Conservation (phyloP, 2,329 filamentous ascomycete species). For the Claviceps pazoutovae region DNA sequence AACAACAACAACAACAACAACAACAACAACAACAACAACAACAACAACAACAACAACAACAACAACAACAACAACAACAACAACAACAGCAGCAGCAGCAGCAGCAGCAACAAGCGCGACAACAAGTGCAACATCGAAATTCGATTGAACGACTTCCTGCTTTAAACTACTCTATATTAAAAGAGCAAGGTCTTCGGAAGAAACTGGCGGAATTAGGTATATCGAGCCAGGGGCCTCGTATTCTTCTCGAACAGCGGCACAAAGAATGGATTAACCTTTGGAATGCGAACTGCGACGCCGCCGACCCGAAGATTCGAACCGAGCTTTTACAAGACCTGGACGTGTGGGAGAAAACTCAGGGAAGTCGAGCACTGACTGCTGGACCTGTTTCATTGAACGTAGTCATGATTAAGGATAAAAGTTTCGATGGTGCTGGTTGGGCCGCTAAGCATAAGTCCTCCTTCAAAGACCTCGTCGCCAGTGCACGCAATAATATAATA, state of each 20-base stretch:
- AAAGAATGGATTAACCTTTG: constrained; percentile 90
- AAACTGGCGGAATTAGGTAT: constrained; percentile 75
- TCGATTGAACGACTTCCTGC: constrained; percentile 54
- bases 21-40: too few species aligned
- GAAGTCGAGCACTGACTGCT: constrained; percentile 38
- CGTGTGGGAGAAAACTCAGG: constrained; percentile 74
- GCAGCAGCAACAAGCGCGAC: not conserved
- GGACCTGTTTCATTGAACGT: constrained; percentile 24
- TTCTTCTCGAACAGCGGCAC: constrained; percentile 64
- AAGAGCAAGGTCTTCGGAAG: constrained; percentile 60
- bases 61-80: too few species aligned
- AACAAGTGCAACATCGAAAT: constrained; percentile 8
- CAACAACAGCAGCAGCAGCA: not conserved
- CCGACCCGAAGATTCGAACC: constrained; percentile 51
- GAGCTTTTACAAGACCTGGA: constrained; percentile 70
- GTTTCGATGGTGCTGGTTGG: constrained; percentile 74
- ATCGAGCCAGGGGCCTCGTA: constrained; percentile 51
- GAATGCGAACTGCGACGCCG: constrained; percentile 93
- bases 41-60: too few species aligned
- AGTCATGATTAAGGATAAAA: constrained; percentile 60
- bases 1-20: too few species aligned
- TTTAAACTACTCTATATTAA: constrained; percentile 78
- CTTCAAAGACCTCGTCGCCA: constrained; percentile 68
- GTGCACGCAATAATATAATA: constrained; percentile 37
- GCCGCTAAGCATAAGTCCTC: constrained; percentile 56